Conservation (phyloP, 345 rosid genomes). For the Eucalyptus albens region DNA sequence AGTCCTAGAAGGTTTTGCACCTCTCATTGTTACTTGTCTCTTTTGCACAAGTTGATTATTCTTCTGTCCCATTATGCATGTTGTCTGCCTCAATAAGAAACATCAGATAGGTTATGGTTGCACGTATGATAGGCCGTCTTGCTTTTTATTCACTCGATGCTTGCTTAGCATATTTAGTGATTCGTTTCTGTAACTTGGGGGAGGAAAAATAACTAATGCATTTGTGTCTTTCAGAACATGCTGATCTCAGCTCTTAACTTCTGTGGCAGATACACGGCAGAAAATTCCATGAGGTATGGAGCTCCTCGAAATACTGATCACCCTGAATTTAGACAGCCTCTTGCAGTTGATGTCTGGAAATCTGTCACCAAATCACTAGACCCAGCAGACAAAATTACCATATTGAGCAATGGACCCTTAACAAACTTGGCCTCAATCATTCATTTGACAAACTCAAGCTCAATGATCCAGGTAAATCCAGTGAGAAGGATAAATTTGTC, state of each 20-base stretch:
- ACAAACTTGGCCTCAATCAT: conserved; percentile 64
- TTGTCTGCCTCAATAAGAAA: background rate
- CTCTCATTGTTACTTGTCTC: background rate
- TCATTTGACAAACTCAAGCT: conserved; percentile 15
- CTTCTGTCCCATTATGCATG: background rate
- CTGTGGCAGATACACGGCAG: conserved; percentile 58
- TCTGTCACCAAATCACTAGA: conserved; percentile 21
- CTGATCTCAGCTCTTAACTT: background rate
- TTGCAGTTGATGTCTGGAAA: conserved; percentile 63
- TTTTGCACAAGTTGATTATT: background rate
- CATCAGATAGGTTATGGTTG: background rate
- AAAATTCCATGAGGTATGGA: conserved; percentile 44
- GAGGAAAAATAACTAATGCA: background rate
- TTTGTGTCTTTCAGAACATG: background rate
- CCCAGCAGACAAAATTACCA: conserved; percentile 39
- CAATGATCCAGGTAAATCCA: conserved; percentile 43
- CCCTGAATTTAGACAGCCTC: conserved; percentile 63
- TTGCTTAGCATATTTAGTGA: background rate
- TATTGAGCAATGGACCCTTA: conserved; percentile 77
- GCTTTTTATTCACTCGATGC: background rate
- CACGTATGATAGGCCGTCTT: background rate
- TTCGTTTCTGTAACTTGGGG: background rate
- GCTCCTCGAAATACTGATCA: conserved; percentile 67
- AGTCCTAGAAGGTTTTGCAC: conserved; percentile 63
- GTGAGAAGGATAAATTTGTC: background rate